Conservation (phyloP, 2,329 filamentous ascomycete genomes). For the Aspergillus sp. region DNA sequence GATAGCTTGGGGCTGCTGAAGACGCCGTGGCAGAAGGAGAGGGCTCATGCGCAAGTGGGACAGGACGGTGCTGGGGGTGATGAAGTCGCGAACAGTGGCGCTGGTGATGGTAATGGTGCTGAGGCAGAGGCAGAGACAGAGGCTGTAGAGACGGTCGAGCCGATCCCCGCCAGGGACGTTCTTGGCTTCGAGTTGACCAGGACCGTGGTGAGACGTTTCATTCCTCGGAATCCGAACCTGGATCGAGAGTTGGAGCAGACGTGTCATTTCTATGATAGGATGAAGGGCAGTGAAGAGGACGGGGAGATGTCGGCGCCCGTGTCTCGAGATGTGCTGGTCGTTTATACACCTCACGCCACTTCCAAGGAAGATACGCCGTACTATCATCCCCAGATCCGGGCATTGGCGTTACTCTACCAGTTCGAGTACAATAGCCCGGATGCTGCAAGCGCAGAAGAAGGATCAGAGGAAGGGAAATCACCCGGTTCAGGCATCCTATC, state of each 20-base stretch:
- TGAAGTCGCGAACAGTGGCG: not conserved
- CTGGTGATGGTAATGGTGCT: not conserved
- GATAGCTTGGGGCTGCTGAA: conserved; percentile 47
- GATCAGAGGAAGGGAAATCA: conserved; percentile 28
- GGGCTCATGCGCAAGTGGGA: conserved; percentile 11
- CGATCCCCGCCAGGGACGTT: conserved; percentile 23
- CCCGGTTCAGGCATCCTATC: conserved; percentile 43
- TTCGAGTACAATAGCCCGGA: conserved; percentile 8
- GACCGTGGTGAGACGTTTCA: conserved; percentile 71
- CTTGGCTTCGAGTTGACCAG: conserved; percentile 50
- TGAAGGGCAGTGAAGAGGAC: not conserved
- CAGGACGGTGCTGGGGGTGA: not conserved
- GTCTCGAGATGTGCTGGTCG: conserved; percentile 50
- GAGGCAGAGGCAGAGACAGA: not conserved
- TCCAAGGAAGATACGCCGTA: conserved; percentile 69
- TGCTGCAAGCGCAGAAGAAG: not conserved
- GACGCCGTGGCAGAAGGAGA: conserved; percentile 34
- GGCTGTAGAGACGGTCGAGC: conserved; percentile 6
- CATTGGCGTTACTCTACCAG: conserved; percentile 73
- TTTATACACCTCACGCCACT: conserved; percentile 75
- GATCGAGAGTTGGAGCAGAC: conserved; percentile 79
- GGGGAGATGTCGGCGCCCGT: conserved; percentile 9
- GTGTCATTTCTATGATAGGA: conserved; percentile 64
- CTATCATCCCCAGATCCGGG: conserved; percentile 78
- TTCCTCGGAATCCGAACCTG: conserved; percentile 76